Evolutionary conservation across 164 flowering plant genomes (phyloP).

Genomic region (Stephania yunnanensis): DNA sequence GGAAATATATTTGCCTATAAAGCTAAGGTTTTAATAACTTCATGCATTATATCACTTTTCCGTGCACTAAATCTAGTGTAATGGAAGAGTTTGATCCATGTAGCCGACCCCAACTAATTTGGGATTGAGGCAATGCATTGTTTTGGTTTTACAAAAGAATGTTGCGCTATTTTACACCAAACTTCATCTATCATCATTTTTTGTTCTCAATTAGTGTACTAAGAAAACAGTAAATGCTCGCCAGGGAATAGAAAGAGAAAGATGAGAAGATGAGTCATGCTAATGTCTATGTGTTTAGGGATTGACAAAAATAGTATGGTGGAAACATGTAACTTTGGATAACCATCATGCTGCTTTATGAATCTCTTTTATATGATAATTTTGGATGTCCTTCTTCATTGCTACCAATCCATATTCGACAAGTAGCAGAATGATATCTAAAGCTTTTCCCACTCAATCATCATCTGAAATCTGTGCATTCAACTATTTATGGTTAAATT

Average conservation of each 20-base stretch:
- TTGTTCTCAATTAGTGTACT: too few relatives aligned
- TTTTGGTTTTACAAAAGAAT: neutral
- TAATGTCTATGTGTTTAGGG: neutral
- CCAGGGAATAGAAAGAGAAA: neutral
- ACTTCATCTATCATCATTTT: too few relatives aligned
- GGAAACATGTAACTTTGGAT: neutral
- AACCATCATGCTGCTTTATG: neutral
- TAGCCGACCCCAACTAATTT: too few relatives aligned
- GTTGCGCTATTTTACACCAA: neutral
- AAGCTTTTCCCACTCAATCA: neutral
- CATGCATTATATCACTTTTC: too few relatives aligned
- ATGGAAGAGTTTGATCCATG: too few relatives aligned
- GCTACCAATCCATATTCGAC: neutral
- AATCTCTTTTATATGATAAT: neutral
- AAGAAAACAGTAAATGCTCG: too few relatives aligned
- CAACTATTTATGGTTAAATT: neutral
- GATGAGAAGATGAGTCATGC: neutral
- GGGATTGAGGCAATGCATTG: neutral
- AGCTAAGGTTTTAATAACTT: too few relatives aligned
- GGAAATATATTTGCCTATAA: too few relatives aligned
- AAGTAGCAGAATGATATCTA: neutral
- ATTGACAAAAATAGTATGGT: neutral
- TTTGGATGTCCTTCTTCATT: neutral
- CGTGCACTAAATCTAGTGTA: too few relatives aligned
- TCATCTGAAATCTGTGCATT: neutral